phyloP scores from a whole-genome alignment of 768 basidiomycete genomes.

The Phlegmacium glaucopus region DNA sequence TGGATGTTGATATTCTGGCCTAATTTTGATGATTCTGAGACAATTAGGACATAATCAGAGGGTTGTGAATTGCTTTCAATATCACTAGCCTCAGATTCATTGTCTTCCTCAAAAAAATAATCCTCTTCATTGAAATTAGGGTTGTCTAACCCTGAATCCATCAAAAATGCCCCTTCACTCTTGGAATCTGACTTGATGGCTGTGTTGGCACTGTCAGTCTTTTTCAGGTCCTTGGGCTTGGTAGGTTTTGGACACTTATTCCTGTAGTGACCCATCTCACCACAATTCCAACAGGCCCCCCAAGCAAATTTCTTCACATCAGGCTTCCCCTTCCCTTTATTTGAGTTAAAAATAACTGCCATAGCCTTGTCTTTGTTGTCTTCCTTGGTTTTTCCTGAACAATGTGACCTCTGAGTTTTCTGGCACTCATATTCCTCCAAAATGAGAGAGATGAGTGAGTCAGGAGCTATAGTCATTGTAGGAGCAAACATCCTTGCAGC shows the following conservation, averaged over 20 bases:
- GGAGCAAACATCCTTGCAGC: slow-evolving; percentile 13
- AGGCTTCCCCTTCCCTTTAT: slow-evolving; percentile 4
- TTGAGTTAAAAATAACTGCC: no score
- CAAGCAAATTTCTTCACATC: background rate
- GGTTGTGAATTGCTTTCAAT: background rate
- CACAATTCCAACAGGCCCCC: slow-evolving; percentile 24
- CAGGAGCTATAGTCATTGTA: slow-evolving; percentile 11
- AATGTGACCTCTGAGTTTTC: background rate
- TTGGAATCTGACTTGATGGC: slow-evolving; percentile 10
- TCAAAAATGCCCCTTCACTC: background rate
- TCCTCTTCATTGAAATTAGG: background rate
- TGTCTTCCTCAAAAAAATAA: background rate
- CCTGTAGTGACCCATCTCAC: slow-evolving; percentile 21
- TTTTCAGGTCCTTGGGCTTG: background rate
- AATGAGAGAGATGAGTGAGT: slow-evolving; percentile 16
- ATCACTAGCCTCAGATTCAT: no score
- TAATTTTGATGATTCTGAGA: no score
- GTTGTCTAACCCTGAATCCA: background rate
- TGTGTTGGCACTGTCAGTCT: slow-evolving; percentile 3
- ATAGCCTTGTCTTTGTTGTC: no score
- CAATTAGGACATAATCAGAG: slow-evolving; percentile 5
- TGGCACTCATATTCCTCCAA: slow-evolving; percentile 19
- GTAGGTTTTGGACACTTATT: slow-evolving; percentile 13
- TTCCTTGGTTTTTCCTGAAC: background rate
- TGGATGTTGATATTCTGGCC: no score